Evolutionary conservation across 1,284 basidiomycete species (phyloP).

Genomic region (Tranzscheliella williamsii): DNA sequence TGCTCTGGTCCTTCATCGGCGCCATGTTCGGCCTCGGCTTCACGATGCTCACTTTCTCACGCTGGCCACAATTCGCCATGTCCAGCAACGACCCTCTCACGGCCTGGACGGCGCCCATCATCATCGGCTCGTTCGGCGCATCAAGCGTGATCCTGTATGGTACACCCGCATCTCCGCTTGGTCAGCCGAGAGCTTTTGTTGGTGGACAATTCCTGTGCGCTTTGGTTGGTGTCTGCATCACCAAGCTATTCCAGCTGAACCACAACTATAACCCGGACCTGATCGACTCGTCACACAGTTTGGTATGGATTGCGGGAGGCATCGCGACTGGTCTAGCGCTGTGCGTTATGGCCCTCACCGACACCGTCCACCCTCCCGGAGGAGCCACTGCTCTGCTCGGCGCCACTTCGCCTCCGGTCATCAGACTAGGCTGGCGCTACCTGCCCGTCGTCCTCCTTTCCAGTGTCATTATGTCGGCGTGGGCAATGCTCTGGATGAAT

Average conservation of each 20-base stretch:
- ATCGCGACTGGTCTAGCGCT: conserved; percentile 30
- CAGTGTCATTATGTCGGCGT: conserved; percentile 33
- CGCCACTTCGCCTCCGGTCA: conserved; percentile 30
- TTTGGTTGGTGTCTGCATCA: conserved; percentile 29
- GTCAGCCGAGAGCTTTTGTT: conserved; percentile 37
- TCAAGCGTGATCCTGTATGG: conserved; percentile 45
- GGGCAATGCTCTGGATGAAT: conserved; percentile 47
- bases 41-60: conserved; percentile 39
- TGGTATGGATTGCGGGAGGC: conserved; percentile 43
- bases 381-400: conserved; percentile 39
- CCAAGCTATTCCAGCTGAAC: conserved; percentile 43
- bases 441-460: conserved; percentile 32
- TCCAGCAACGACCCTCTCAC: conserved; percentile 31
- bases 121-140: conserved; percentile 47
- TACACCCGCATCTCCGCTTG: conserved; percentile 34
- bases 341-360: conserved; percentile 34
- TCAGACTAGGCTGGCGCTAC: conserved; percentile 36
- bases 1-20: conserved; percentile 44
- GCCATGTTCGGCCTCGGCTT: conserved; percentile 33
- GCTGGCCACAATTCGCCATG: conserved; percentile 29
- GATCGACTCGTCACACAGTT: conserved; percentile 23
- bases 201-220: conserved; percentile 41
- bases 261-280: conserved; percentile 27
- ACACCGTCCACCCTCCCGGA: conserved; percentile 43
- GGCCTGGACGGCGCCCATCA: conserved; percentile 34